These are phyloP conservation scores for Solidago caesia DNA, from an alignment of 129 eudicot genomes.

Conservation along the genomic window DNA sequence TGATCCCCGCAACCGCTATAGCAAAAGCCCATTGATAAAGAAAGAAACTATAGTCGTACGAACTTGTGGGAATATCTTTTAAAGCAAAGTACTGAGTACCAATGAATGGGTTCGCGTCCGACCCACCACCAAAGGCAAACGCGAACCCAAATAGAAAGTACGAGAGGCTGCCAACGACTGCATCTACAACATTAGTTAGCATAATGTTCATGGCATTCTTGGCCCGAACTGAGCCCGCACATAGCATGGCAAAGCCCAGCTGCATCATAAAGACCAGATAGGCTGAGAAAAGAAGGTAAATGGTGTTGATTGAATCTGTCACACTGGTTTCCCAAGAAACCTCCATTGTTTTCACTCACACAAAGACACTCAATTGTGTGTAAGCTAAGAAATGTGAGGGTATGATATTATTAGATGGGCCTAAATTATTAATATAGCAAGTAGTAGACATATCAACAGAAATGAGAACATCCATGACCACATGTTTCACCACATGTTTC, in stretches of 20 bases:
- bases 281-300: slow-evolving; percentile 65
- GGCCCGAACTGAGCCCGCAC: slow-evolving; percentile 75
- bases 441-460: slow-evolving; percentile 30
- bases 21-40: slow-evolving; percentile 75
- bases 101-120: slow-evolving; percentile 51
- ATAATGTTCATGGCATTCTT: slow-evolving; percentile 68
- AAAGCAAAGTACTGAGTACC: slow-evolving; percentile 56
- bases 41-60: slow-evolving; percentile 57
- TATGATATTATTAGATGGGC: slow-evolving; percentile 16
- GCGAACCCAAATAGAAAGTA: slow-evolving; percentile 64
- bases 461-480: slow-evolving; percentile 33
- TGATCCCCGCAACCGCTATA: slow-evolving; percentile 72
- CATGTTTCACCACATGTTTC: slow-evolving; percentile 19
- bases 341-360: slow-evolving; percentile 35
- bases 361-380: slow-evolving; percentile 26
- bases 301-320: slow-evolving; percentile 54
- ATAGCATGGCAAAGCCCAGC: slow-evolving; percentile 71
- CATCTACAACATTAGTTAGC: slow-evolving; percentile 73
- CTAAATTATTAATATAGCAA: slow-evolving; percentile 24
- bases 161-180: slow-evolving; percentile 64
- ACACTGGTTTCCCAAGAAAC: slow-evolving; percentile 67
- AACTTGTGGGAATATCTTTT: slow-evolving; percentile 40
- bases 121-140: slow-evolving; percentile 53
- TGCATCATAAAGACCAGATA: slow-evolving; percentile 68
- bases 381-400: slow-evolving; percentile 36